A percentile compares a stretch with the other conserved stretches of the same genome.
Evolutionary conservation across 345 rosid genomes (phyloP).

Genomic region (Sonneratia alba): DNA sequence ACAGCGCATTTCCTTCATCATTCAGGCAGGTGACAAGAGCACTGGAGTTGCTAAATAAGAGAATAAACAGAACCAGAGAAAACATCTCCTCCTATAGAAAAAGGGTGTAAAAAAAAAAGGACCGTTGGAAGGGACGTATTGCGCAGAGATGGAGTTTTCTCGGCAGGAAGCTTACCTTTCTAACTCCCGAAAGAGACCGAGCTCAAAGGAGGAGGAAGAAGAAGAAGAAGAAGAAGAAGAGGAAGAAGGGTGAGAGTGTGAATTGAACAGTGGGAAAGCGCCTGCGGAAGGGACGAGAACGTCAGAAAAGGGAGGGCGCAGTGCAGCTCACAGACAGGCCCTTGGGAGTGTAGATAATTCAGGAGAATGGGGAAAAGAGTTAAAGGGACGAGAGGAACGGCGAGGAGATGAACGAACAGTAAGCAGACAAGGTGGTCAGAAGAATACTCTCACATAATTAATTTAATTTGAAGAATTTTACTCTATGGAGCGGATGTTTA

Average conservation of each 20-base stretch:
- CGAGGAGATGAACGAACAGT: no score
- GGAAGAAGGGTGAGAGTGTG: background rate
- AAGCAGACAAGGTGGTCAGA: no score
- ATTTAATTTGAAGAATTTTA: no score
- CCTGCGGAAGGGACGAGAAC: no score
- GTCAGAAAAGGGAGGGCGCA: no score
- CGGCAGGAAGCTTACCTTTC: background rate
- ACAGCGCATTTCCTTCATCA: constrained; percentile 64
- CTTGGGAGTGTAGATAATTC: no score
- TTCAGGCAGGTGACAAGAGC: constrained; percentile 30
- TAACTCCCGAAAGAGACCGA: background rate
- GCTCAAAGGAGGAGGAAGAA: background rate
- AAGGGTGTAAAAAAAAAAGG: constrained; percentile 3
- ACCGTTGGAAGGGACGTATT: constrained; percentile 17
- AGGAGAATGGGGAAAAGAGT: no score
- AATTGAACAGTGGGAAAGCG: background rate
- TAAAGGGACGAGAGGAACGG: no score
- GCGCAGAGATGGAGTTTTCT: background rate
- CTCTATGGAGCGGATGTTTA: no score
- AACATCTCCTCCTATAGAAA: constrained; percentile 18
- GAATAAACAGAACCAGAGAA: constrained; percentile 23
- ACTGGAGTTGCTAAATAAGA: constrained; percentile 20
- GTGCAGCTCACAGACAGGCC: no score
- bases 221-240: background rate
- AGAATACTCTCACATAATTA: no score